phyloP scores from a whole-genome alignment of 805 yeast species.

The Wickerhamomyces canadensis region DNA sequence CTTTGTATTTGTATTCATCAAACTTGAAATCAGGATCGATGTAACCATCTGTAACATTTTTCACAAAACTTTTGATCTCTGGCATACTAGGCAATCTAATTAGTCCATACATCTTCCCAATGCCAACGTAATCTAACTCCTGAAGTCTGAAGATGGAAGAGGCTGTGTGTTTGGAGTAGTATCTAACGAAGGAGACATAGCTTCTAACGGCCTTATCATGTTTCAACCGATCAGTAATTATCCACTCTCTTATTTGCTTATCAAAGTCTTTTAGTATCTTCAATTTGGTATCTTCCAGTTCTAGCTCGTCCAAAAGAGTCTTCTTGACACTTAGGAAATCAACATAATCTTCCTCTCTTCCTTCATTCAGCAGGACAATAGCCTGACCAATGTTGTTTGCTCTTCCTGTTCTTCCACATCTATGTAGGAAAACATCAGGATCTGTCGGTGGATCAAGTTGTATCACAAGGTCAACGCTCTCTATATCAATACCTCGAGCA shows the following conservation, averaged over 20 bases:
- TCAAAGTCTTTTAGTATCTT: constrained; percentile 9
- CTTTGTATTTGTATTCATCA: constrained; percentile 61
- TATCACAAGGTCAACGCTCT: constrained; percentile 90
- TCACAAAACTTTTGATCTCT: constrained; percentile 54
- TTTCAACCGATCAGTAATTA: constrained; percentile 67
- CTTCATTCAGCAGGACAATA: constrained; percentile 62
- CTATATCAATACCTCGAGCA: constrained; percentile 93
- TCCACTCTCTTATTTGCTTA: constrained; percentile 39
- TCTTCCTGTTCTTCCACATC: constrained; percentile 94
- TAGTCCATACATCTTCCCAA: constrained; percentile 76
- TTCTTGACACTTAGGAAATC: constrained; percentile 74
- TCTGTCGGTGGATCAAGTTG: constrained; percentile 95
- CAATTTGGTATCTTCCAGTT: constrained; percentile 10
- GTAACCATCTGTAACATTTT: constrained; percentile 63
- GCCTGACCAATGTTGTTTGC: constrained; percentile 84
- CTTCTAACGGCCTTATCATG: constrained; percentile 79
- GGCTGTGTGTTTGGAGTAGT: constrained; percentile 85
- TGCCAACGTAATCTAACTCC: constrained; percentile 61
- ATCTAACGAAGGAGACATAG: constrained; percentile 76
- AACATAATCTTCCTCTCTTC: constrained; percentile 76
- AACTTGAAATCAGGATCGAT: constrained; percentile 56
- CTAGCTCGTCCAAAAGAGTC: constrained; percentile 43
- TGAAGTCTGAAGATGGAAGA: constrained; percentile 78
- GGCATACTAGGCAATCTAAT: constrained; percentile 93
- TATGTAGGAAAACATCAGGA: constrained; percentile 84